A percentile compares a stretch with the other conserved stretches of the same genome.
Evolutionary conservation across 164 flowering plant species (phyloP).

Genomic region (Nelumbo lutea): DNA sequence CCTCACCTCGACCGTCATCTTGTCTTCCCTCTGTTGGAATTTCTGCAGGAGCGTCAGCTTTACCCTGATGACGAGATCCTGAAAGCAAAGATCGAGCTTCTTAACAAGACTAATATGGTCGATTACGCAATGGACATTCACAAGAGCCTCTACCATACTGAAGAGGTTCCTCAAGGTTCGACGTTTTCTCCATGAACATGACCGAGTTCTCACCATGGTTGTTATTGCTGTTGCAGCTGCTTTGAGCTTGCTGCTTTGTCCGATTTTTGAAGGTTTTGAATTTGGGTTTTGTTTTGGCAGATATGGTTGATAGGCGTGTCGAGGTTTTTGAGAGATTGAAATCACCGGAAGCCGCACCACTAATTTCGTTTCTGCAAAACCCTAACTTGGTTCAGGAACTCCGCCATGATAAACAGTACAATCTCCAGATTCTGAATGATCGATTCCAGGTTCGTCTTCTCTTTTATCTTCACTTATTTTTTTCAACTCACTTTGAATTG

Average conservation of each 20-base stretch:
- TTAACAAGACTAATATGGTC: constrained; percentile 94
- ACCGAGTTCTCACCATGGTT: background rate
- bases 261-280: background rate
- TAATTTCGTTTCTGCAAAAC: constrained; percentile 69
- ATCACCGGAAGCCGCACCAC: constrained; percentile 79
- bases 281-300: constrained; percentile 30
- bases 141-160: constrained; percentile 78
- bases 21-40: constrained; percentile 83
- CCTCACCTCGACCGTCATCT: constrained; percentile 82
- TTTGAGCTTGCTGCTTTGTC: background rate
- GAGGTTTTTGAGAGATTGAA: constrained; percentile 84
- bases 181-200: no score
- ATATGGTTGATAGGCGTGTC: constrained; percentile 82
- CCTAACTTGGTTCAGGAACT: constrained; percentile 69
- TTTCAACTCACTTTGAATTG: background rate
- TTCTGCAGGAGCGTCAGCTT: constrained; percentile 64
- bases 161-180: constrained; percentile 84
- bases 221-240: background rate
- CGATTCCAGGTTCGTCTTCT: constrained; percentile 61
- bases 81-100: constrained; percentile 80
- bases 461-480: background rate
- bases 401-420: constrained; percentile 75
- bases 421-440: constrained; percentile 88
- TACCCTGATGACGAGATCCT: constrained; percentile 72
- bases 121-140: constrained; percentile 99